Conservation (phyloP, 2,329 filamentous ascomycete genomes). For the Dactylella cylindrospora region DNA sequence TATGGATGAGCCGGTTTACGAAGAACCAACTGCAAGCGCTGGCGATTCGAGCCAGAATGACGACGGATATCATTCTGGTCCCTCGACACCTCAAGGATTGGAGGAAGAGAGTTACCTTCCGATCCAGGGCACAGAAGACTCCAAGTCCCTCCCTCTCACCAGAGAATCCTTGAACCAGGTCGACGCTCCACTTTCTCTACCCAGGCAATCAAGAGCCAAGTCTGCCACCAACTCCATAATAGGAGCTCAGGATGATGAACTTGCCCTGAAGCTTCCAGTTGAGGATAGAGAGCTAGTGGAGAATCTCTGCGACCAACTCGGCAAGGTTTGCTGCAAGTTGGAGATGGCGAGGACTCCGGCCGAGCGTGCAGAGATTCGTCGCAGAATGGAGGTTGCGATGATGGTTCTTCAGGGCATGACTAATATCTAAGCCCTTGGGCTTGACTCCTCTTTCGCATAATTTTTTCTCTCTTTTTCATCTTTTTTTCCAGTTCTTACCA, state of each 20-base stretch:
- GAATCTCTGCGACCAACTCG: slow-evolving; percentile 41
- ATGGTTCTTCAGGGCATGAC: slow-evolving; percentile 42
- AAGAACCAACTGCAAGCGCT: not conserved
- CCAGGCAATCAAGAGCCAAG: slow-evolving; percentile 30
- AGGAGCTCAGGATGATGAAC: slow-evolving; percentile 36
- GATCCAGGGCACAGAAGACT: not conserved
- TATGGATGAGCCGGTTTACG: slow-evolving; percentile 12
- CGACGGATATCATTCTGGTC: slow-evolving; percentile 41
- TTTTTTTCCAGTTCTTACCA: slow-evolving; percentile 15
- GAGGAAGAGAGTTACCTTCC: slow-evolving; percentile 31
- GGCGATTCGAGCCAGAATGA: slow-evolving; percentile 25
- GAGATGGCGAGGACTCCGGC: slow-evolving; percentile 20
- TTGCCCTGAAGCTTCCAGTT: slow-evolving; percentile 34
- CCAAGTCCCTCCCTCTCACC: slow-evolving; percentile 18
- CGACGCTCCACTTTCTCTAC: slow-evolving; percentile 22
- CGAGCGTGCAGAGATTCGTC: slow-evolving; percentile 35
- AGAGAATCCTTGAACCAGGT: slow-evolving; percentile 27
- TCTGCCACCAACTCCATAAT: slow-evolving; percentile 43
- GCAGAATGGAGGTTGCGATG: slow-evolving; percentile 41
- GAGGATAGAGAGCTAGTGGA: slow-evolving; percentile 40
- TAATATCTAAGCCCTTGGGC: slow-evolving; percentile 9
- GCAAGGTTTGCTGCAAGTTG: slow-evolving; percentile 42
- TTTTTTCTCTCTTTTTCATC: slow-evolving; percentile 39
- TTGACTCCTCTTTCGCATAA: not conserved
- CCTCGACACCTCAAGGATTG: slow-evolving; percentile 37